Percentiles rank a stretch among this genome's conserved stretches.
These are phyloP conservation scores for Cladophialophora immunda DNA, from an alignment of 2,329 filamentous ascomycete genomes.

Conservation along the genomic window DNA sequence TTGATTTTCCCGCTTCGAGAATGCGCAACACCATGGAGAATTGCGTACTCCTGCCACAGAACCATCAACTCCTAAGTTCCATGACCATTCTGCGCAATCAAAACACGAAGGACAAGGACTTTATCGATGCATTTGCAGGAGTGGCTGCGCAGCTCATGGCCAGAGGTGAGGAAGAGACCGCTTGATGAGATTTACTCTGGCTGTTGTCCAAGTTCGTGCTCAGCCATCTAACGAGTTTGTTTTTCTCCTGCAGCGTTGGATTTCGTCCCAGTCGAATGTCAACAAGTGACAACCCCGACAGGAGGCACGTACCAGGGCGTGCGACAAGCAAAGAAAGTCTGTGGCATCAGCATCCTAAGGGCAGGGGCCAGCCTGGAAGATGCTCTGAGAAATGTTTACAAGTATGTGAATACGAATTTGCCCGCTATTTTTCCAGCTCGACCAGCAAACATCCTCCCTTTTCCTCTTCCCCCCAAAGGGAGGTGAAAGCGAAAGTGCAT, in stretches of 20 bases:
- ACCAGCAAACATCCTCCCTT: not conserved
- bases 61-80: slow-evolving; percentile 73
- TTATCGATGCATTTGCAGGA: slow-evolving; percentile 16
- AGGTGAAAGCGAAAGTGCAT: not conserved
- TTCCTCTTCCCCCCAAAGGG: not conserved
- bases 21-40: slow-evolving; percentile 13
- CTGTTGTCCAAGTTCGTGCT: slow-evolving; percentile 4
- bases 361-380: slow-evolving; percentile 47
- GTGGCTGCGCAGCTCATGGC: slow-evolving; percentile 19
- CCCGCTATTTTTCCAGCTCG: not conserved
- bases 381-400: slow-evolving; percentile 43
- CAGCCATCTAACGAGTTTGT: slow-evolving; percentile 2
- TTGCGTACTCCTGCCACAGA: slow-evolving; percentile 58
- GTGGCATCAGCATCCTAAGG: slow-evolving; percentile 47
- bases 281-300: slow-evolving; percentile 33
- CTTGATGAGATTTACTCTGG: not conserved
- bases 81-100: slow-evolving; percentile 63
- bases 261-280: slow-evolving; percentile 31
- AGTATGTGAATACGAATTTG: slow-evolving; percentile 33
- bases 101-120: slow-evolving; percentile 7
- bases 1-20: not conserved
- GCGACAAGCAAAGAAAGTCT: slow-evolving; percentile 38
- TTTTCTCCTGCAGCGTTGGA: slow-evolving; percentile 35
- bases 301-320: slow-evolving; percentile 32
- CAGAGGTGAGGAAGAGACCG: slow-evolving; percentile 11